Base-by-base conservation (phyloP, 2,329 filamentous ascomycete genomes). In the Colletotrichum caudatum region DNA sequence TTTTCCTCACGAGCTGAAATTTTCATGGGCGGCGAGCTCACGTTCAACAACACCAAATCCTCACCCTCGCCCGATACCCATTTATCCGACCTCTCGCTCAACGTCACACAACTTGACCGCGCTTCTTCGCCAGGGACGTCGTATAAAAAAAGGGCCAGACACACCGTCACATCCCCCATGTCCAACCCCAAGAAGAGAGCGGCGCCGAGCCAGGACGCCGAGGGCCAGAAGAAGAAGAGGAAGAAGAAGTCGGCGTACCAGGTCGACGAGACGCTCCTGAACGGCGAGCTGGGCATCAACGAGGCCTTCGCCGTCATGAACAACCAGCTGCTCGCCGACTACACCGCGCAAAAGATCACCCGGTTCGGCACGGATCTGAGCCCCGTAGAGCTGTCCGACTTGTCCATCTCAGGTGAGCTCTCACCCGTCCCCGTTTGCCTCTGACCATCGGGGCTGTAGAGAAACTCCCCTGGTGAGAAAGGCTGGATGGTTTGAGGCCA, bases 231-330 rank as follows among this genome's bases (percentile, higher is more conserved):
- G 72, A 86, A 87, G 76, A 86, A 84, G 76, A 88, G 86, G 76
- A 88, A 86, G 83, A 92, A 89, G 81, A 86, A 85, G 72, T 84
- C 84, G 77, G 85, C 88, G 78, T 82, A 83, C 65, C 84, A 87
- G 71, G 75, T 84, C 53, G 86, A 89, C 53, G 88, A 91, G 59
- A 85, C 84, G 33, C 82, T 87, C 37, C 80, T 91, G 69, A 90
- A 94, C 78, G 86, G 90, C 54, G 90, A 94, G 76, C 88, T 91
- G 44, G 91, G 92, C 8, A 84, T 98, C 75, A 97, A 98, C 82
- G 90, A 89, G 74, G 89, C 93, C 4, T 93, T 98, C 79, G 89
- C 90, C 56, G 89, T 90, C 72, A 95, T 98, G 91, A 94, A 97
- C 80, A 91, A 90, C 72, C 89, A 91, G 75, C 86, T 98, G 53